Conservation (phyloP, 1,284 basidiomycete genomes). For the Austroboletus olivaceoglutinosus region DNA sequence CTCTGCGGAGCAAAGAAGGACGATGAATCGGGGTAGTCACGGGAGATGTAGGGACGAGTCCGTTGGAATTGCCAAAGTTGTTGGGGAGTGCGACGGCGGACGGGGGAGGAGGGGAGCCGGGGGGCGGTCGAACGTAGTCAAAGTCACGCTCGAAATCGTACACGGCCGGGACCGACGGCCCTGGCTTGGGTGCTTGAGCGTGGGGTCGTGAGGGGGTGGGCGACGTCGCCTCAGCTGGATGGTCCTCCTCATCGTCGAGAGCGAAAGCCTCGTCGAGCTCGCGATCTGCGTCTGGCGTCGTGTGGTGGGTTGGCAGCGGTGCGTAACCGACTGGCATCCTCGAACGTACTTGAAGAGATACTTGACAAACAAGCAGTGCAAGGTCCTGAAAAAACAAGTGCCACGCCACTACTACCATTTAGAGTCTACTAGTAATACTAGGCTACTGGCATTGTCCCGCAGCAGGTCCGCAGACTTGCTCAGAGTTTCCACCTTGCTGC, state of each 20-base stretch:
- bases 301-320: slow-evolving; percentile 49
- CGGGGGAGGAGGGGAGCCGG: slow-evolving; percentile 74
- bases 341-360: background rate
- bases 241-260: slow-evolving; percentile 51
- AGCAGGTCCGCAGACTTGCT: slow-evolving; percentile 10
- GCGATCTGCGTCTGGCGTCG: slow-evolving; percentile 47
- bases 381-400: background rate
- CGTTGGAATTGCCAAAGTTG: slow-evolving; percentile 80
- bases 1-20: slow-evolving; percentile 58
- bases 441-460: no score
- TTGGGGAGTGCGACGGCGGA: slow-evolving; percentile 61
- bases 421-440: no score
- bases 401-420: slow-evolving; percentile 2
- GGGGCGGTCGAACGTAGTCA: slow-evolving; percentile 70
- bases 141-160: slow-evolving; percentile 87
- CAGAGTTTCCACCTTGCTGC: background rate
- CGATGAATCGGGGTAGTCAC: slow-evolving; percentile 38
- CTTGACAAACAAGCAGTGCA: background rate
- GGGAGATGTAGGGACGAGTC: slow-evolving; percentile 60
- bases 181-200: slow-evolving; percentile 4
- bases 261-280: slow-evolving; percentile 70
- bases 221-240: slow-evolving; percentile 35
- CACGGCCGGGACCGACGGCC: slow-evolving; percentile 30
- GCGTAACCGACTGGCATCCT: slow-evolving; percentile 50
- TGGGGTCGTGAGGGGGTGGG: slow-evolving; percentile 9